Conservation (phyloP, 345 rosid genomes). For the Lumnitzera littorea region DNA sequence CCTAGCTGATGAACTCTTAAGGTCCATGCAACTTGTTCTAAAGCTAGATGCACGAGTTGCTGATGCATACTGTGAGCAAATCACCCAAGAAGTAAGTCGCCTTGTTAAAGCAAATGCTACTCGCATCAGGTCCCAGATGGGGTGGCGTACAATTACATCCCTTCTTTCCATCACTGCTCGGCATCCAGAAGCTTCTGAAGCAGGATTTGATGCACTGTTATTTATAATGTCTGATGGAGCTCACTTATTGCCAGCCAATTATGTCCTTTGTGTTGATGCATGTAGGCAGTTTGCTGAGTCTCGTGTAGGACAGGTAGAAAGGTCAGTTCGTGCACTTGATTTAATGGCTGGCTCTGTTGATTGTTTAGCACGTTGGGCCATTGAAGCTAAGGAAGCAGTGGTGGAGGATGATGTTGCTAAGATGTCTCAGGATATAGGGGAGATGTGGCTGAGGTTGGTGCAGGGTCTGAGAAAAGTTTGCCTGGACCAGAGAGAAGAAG, state of each 20-base stretch:
- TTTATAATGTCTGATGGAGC: conserved; percentile 87
- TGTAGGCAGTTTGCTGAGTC: conserved; percentile 98
- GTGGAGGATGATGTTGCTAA: conserved; percentile 71
- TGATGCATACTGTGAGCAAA: conserved; percentile 94
- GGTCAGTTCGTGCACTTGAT: conserved; percentile 78
- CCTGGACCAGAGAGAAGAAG: conserved; percentile 97
- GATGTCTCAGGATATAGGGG: conserved; percentile 72
- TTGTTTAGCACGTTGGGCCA: conserved; percentile 65
- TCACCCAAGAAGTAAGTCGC: conserved; percentile 90
- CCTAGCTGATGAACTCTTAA: conserved; percentile 93
- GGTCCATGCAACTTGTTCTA: conserved; percentile 91
- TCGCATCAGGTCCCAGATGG: conserved; percentile 86
- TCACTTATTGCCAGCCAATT: conserved; percentile 74
- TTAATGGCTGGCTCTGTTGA: conserved; percentile 86
- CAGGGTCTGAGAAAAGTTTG: conserved; percentile 97
- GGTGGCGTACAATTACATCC: conserved; percentile 91
- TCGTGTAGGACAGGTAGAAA: conserved; percentile 90
- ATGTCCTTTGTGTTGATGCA: conserved; percentile 73
- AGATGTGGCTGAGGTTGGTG: conserved; percentile 95
- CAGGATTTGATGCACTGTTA: conserved; percentile 76
- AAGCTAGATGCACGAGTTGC: conserved; percentile 98
- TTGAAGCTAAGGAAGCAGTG: conserved; percentile 64
- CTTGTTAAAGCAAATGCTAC: conserved; percentile 92
- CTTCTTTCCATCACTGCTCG: conserved; percentile 90
- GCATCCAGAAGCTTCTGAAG: conserved; percentile 98